These are phyloP conservation scores for Plasmodium coatneyi DNA, from an alignment of 169 alveolate genomes.

Conservation along the genomic window DNA sequence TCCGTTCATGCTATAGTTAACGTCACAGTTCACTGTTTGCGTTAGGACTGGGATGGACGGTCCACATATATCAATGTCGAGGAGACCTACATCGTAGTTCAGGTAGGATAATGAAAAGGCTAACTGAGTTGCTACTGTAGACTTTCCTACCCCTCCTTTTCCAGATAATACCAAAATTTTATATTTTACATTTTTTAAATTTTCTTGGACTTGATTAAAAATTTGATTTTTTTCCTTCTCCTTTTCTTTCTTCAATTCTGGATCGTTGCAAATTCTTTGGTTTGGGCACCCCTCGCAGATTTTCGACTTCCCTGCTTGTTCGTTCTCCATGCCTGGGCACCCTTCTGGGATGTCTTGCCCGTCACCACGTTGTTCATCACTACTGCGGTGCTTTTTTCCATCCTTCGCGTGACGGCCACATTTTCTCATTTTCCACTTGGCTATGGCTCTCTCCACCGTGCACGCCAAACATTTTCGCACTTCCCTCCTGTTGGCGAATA, in stretches of 20 bases:
- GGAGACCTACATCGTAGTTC: constrained; percentile 92
- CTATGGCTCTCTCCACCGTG: neutral
- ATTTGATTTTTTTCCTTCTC: constrained; percentile 73
- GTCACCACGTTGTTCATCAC: neutral
- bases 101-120: constrained; percentile 85
- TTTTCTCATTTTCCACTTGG: neutral
- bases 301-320: constrained; percentile 91
- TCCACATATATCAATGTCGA: constrained; percentile 99
- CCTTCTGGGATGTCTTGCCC: constrained; percentile 75
- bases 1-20: constrained; percentile 95
- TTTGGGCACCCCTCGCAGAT: constrained; percentile 99
- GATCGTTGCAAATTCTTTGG: constrained; percentile 92
- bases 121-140: constrained; percentile 96
- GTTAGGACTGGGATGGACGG: constrained; percentile 98
- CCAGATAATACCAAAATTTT: constrained; percentile 95
- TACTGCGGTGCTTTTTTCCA: neutral
- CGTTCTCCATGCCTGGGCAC: constrained; percentile 84
- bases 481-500: neutral
- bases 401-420: neutral
- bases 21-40: constrained; percentile 93
- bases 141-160: constrained; percentile 99
- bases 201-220: constrained; percentile 85
- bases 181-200: constrained; percentile 89
- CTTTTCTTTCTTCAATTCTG: constrained; percentile 86
- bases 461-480: neutral